Evolutionary conservation across 1,284 basidiomycete genomes (phyloP), one percentile per base, ranked within the genome.

Genomic region (Coriolopsis trogii): DNA sequence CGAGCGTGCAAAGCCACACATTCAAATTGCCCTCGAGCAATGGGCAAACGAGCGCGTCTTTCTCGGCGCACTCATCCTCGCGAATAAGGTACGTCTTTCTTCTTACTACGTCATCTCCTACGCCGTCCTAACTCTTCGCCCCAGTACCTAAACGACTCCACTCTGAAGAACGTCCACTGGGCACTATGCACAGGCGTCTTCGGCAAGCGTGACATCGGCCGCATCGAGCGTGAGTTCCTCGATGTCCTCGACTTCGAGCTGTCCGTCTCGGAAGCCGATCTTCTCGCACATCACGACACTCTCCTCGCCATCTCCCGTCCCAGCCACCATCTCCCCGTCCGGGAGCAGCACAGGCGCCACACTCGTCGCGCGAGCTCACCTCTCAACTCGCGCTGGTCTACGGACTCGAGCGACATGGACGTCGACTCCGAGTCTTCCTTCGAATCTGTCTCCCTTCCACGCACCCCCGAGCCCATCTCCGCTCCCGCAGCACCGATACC

Each of bases 11-110:
- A 83, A 82, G 59, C 84, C 85, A 6, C 84, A 89, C 68, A 75
- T 89, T 36, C 82, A 86, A 63, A 89, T 89, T 57, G 85, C 85
- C 12, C 72, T 87, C 57, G 85, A 87, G 65, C 82, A 89, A 61
- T 89, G 87, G 86, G 86, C 87, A n/a, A 75, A 84, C 42, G 87
- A 89, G 67, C 80, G 86, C 50, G 86, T 89, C 20, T 88, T 89
- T 68, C 76, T 89, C 33, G 86, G 86, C 46, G 83, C 87, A 28
- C 66, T 89, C 57, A 88, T 89, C 66, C 72, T 80, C 34, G 87
- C 86, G 6, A 84, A 82, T 71, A 89, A 89, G 77, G 86, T 87
- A 68, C 64, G 76, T 69, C n/a, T 30, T 46, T 39, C 18, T 37
- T 44, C 50, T 56, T 33, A 31, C 25, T 38, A 55, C 55, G 38